Percentiles rank a stretch among this genome's conserved stretches.
Evolutionary conservation across 2,329 filamentous ascomycete genomes (phyloP).

Genomic region (Colletotrichum cordylinicola): DNA sequence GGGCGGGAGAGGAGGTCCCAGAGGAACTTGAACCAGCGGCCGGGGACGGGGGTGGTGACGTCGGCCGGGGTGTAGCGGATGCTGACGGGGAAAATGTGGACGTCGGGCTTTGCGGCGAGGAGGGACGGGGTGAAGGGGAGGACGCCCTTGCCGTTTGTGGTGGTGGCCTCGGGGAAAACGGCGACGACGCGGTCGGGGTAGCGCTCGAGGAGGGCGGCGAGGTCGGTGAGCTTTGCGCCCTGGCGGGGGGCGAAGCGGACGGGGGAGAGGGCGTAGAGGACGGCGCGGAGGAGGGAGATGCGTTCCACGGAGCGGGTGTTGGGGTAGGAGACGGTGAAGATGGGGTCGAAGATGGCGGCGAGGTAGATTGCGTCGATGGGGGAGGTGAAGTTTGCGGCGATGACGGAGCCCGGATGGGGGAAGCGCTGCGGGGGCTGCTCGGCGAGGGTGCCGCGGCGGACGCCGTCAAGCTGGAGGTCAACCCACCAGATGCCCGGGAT

Average conservation of each 20-base stretch:
- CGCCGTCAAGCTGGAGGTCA: slow-evolving; percentile 96
- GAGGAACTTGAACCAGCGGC: slow-evolving; percentile 73
- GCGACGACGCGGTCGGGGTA: slow-evolving; percentile 80
- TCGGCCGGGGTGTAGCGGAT: slow-evolving; percentile 88
- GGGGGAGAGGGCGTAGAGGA: slow-evolving; percentile 72
- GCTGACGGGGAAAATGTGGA: slow-evolving; percentile 88
- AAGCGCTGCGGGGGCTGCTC: slow-evolving; percentile 76
- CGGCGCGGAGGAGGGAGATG: slow-evolving; percentile 78
- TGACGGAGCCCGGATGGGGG: slow-evolving; percentile 79
- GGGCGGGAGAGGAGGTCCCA: slow-evolving; percentile 87
- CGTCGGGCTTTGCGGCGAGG: slow-evolving; percentile 67
- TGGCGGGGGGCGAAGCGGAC: slow-evolving; percentile 55
- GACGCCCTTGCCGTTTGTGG: slow-evolving; percentile 91
- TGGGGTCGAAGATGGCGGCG: slow-evolving; percentile 92
- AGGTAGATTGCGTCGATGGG: slow-evolving; percentile 94
- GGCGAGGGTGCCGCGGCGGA: slow-evolving; percentile 86
- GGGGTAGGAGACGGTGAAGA: slow-evolving; percentile 90
- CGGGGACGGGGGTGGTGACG: slow-evolving; percentile 88
- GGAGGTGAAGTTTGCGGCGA: slow-evolving; percentile 90
- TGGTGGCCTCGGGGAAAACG: slow-evolving; percentile 92
- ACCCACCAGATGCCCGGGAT: slow-evolving; percentile 98
- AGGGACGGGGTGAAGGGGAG: slow-evolving; percentile 83
- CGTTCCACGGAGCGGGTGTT: slow-evolving; percentile 74
- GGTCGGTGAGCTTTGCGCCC: slow-evolving; percentile 57
- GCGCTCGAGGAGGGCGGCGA: slow-evolving; percentile 66